phyloP scores from a whole-genome alignment of 176 grass and related monocot genomes.

The Rhynchospora pubera region DNA sequence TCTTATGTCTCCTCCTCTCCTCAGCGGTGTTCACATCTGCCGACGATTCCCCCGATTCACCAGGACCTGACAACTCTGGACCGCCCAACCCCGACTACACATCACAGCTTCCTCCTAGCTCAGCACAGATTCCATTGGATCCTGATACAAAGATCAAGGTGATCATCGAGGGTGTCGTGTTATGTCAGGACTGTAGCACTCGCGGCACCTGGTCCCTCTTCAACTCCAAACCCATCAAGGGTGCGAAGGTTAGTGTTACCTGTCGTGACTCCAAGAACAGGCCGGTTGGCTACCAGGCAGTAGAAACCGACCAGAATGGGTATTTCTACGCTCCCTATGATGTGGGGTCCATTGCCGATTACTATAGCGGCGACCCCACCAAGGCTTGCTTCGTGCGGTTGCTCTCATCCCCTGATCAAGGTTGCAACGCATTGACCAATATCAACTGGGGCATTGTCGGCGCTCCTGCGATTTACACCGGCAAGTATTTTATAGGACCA shows the following conservation, averaged over 20 bases:
- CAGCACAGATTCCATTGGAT: neutral
- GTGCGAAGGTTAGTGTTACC: conserved; percentile 43
- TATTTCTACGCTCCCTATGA: conserved; percentile 51
- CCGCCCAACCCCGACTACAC: neutral
- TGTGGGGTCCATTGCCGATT: neutral
- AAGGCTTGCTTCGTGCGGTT: conserved; percentile 63
- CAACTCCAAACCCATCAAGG: conserved; percentile 33
- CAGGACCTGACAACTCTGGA: neutral
- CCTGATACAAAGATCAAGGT: conserved; percentile 24
- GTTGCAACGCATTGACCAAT: conserved; percentile 48
- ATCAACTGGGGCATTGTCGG: conserved; percentile 49
- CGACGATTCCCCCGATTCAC: neutral
- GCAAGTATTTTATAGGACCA: conserved; percentile 21
- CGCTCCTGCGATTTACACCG: conserved; percentile 35
- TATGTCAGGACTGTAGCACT: conserved; percentile 52
- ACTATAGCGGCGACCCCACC: conserved; percentile 10
- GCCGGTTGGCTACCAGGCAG: conserved; percentile 12
- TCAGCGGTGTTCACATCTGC: conserved; percentile 6
- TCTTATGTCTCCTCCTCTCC: conserved; percentile 10
- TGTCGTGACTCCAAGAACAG: conserved; percentile 69
- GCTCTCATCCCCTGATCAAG: conserved; percentile 41
- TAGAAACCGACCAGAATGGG: conserved; percentile 24
- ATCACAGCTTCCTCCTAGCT: neutral
- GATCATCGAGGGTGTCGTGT: conserved; percentile 44
- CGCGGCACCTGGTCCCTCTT: conserved; percentile 30